phyloP scores from a whole-genome alignment of 306 rosid species.

The Mimosa bimucronata region DNA sequence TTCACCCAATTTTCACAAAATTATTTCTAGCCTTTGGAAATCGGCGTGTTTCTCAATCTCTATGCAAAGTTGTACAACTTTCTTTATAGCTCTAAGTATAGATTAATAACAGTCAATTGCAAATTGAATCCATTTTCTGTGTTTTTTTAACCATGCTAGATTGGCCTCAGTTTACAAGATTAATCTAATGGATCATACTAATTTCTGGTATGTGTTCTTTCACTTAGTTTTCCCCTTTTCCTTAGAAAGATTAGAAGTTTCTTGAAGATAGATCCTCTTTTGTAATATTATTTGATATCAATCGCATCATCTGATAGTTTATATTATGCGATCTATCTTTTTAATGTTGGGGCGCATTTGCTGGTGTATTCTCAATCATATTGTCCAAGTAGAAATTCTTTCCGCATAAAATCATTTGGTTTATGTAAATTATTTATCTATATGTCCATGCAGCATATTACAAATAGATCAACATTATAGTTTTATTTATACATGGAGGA shows the following conservation, averaged over 20 bases:
- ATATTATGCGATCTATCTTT: not conserved
- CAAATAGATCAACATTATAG: too few relatives aligned
- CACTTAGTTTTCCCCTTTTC: not conserved
- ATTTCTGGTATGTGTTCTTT: not conserved
- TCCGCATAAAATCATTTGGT: not conserved
- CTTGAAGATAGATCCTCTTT: not conserved
- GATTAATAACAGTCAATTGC: slow-evolving; percentile 36
- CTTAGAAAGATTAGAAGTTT: not conserved
- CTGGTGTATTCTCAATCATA: not conserved
- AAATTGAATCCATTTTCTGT: slow-evolving; percentile 29
- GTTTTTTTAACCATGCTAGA: not conserved
- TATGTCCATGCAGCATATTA: too few relatives aligned
- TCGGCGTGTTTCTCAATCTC: slow-evolving; percentile 30
- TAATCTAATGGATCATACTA: not conserved
- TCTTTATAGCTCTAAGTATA: slow-evolving; percentile 14
- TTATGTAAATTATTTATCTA: too few relatives aligned
- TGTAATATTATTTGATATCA: not conserved
- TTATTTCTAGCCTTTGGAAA: slow-evolving; percentile 22
- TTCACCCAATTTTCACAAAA: slow-evolving; percentile 42
- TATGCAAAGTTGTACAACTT: slow-evolving; percentile 39
- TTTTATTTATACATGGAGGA: too few relatives aligned
- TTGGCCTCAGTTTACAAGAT: not conserved
- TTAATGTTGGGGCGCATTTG: not conserved
- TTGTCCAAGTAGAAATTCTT: too few relatives aligned
- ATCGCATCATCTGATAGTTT: not conserved